These are phyloP conservation scores for Chlorella sorokiniana DNA, from an alignment of 139 green algal species.

Conservation along the genomic window DNA sequence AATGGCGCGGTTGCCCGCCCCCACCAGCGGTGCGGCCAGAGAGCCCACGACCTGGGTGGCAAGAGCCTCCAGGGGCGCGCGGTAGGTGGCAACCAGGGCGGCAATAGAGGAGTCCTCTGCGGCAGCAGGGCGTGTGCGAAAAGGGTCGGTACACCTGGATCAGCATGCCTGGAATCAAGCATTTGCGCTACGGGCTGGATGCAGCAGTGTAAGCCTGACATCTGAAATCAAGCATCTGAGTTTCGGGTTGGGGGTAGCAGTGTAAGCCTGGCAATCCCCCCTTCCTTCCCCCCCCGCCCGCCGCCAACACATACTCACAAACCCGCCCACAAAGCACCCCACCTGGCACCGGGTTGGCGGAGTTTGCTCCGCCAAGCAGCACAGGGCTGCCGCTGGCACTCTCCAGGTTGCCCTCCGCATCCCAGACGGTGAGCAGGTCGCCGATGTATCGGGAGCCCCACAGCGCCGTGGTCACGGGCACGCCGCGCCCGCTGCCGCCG, in stretches of 20 bases:
- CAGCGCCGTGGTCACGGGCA: conserved; percentile 42
- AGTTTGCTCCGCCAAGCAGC: conserved; percentile 34
- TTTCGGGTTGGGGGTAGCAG: too few species aligned
- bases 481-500: conserved; percentile 15
- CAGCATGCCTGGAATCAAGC: too few species aligned
- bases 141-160: too few species aligned
- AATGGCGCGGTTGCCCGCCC: background rate
- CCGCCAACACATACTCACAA: background rate
- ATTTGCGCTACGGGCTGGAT: too few species aligned
- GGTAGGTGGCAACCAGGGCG: background rate
- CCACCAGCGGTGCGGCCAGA: conserved; percentile 6
- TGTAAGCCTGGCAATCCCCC: too few species aligned
- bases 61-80: background rate
- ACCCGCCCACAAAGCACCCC: background rate
- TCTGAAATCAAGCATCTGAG: too few species aligned
- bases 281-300: too few species aligned
- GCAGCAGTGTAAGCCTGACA: too few species aligned
- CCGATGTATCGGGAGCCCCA: conserved; percentile 40
- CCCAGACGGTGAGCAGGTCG: conserved; percentile 31
- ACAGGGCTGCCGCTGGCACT: background rate
- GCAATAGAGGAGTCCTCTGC: background rate
- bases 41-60: background rate
- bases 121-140: too few species aligned
- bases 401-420: conserved; percentile 6
- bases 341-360: conserved; percentile 19